Conservation (phyloP, 2,329 filamentous ascomycete genomes). For the Thelonectria blattea region DNA sequence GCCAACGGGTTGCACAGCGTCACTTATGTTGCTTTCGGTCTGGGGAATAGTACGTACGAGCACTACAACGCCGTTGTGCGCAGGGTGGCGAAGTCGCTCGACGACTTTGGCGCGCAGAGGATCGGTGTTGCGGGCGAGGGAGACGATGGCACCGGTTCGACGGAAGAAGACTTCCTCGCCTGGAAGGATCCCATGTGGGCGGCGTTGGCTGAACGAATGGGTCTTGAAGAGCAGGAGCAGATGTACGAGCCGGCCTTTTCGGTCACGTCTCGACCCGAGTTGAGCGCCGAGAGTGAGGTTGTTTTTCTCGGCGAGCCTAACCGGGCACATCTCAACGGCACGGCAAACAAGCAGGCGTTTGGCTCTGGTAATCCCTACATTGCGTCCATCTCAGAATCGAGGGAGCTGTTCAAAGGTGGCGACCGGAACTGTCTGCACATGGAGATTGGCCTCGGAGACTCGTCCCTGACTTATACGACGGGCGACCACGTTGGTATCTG, state of each 20-base stretch:
- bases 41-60: constrained; percentile 99
- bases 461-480: constrained; percentile 90
- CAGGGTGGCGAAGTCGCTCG: constrained; percentile 81
- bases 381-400: constrained; percentile 88
- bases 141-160: constrained; percentile 96
- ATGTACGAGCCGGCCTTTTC: constrained; percentile 93
- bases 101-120: constrained; percentile 81
- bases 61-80: constrained; percentile 99
- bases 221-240: constrained; percentile 90
- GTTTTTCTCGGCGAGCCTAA: constrained; percentile 97
- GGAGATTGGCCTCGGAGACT: constrained; percentile 89
- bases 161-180: constrained; percentile 98
- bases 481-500: constrained; percentile 97
- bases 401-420: constrained; percentile 86
- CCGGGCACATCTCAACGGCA: constrained; percentile 89
- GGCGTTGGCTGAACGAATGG: constrained; percentile 81
- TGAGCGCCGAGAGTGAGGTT: constrained; percentile 74
- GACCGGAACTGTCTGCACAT: constrained; percentile 95
- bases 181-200: constrained; percentile 99
- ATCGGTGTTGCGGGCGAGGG: constrained; percentile 92
- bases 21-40: constrained; percentile 92
- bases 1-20: constrained; percentile 80
- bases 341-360: constrained; percentile 78
- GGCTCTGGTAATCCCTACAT: constrained; percentile 98
- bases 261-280: constrained; percentile 74